Evolutionary conservation across 2,329 filamentous ascomycete species (phyloP), one percentile per base, ranked within the genome.

Genomic region (Arachnomyces sp.): DNA sequence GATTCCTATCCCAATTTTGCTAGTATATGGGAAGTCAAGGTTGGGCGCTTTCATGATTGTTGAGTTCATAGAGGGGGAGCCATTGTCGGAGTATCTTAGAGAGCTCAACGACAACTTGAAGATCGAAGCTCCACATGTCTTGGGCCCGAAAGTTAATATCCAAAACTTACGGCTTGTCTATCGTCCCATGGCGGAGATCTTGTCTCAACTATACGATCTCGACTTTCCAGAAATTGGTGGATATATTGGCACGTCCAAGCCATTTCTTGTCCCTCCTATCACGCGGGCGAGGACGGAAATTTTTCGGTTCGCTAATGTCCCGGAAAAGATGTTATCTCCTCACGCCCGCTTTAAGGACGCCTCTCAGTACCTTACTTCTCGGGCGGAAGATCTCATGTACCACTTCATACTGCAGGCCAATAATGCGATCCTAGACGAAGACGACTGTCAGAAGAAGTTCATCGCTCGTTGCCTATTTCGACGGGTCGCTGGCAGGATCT

Each of bases 211-310:
- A 4, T 45, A 34, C 13, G 45, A 47, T 17, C 41, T 14, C 13
- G 32, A 33, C 4, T 53, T 51, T 38, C 30, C 40, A n/a, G 29
- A 34, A 12, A 53, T 51, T 37, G 49, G 50, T 4, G 36, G 28
- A 17, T 15, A 50, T 13, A 15, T 32, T 43, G 71, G 68, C 0
- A 63, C 77, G 6, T 71, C 77, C 1, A 67, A 65, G 45, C 74
- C 73, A 1, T 74, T 76, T n/a, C n/a, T n/a, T n/a, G n/a, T n/a
- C 42, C 75, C 76, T 0, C 74, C 75, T 0, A 66, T 79, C 12
- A 58, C 58, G 1, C 61, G 76, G 31, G 77, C 76, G n/a, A n/a
- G n/a, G n/a, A n/a, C n/a, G n/a, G n/a, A n/a, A n/a, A n/a, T n/a
- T n/a, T n/a, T n/a, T n/a, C n/a, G 34, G 12, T 43, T 30, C 11